Evolutionary conservation across 2,329 filamentous ascomycete genomes (phyloP).

Genomic region (Aspergillus costaricaensis): DNA sequence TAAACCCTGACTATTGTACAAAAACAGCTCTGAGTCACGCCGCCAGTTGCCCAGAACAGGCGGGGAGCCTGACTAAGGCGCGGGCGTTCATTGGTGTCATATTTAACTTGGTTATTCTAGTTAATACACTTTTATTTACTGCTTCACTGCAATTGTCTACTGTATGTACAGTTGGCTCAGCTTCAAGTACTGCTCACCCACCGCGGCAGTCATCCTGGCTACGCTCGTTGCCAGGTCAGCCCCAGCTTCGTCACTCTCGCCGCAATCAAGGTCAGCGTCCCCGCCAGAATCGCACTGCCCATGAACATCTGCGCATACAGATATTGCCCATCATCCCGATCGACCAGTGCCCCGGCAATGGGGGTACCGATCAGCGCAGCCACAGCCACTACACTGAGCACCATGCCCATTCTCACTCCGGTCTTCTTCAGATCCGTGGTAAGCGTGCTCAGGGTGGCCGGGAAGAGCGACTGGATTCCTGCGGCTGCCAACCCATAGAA

Average conservation of each 20-base stretch:
- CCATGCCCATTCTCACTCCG: conserved; percentile 61
- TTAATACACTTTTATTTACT: not conserved
- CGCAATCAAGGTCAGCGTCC: conserved; percentile 44
- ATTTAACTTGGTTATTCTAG: too few species aligned
- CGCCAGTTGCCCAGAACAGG: not conserved
- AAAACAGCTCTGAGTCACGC: not conserved
- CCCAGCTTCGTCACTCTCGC: conserved; percentile 45
- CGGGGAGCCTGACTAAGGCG: not conserved
- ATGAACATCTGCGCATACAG: conserved; percentile 56
- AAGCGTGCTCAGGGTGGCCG: conserved; percentile 60
- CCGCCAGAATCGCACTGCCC: conserved; percentile 48
- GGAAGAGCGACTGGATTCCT: conserved; percentile 67
- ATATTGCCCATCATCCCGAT: conserved; percentile 49
- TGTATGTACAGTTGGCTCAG: too few species aligned
- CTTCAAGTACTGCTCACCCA: too few species aligned
- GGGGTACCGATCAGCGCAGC: conserved; percentile 58
- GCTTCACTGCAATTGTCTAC: not conserved
- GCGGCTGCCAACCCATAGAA: conserved; percentile 67
- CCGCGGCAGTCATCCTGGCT: too few species aligned
- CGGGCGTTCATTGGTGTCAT: not conserved
- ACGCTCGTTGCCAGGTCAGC: conserved; percentile 38
- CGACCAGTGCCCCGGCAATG: conserved; percentile 56
- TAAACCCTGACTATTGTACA: too few species aligned
- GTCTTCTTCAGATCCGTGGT: conserved; percentile 56
- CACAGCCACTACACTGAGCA: conserved; percentile 56